phyloP scores from a whole-genome alignment of 495 filamentous ascomycete species.

The Saxophila tyrrhenica region DNA sequence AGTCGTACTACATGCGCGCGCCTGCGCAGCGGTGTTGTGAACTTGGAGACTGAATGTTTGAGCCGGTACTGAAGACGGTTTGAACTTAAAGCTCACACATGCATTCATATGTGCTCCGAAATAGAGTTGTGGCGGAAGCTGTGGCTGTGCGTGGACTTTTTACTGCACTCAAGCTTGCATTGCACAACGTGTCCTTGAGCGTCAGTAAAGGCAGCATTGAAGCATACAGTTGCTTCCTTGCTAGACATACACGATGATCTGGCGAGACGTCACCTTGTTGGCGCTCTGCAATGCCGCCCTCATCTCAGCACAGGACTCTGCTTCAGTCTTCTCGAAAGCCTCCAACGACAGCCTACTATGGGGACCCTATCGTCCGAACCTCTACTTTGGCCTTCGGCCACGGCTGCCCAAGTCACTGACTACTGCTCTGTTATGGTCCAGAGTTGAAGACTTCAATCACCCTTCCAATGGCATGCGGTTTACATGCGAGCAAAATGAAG shows the following conservation, averaged over 20 bases:
- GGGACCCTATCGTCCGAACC: constrained; percentile 89
- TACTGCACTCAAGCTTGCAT: neutral
- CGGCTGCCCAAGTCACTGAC: constrained; percentile 75
- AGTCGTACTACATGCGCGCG: no score
- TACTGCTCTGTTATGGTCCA: constrained; percentile 80
- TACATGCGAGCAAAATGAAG: constrained; percentile 91
- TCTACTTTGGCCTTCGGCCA: constrained; percentile 90
- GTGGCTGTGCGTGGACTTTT: neutral
- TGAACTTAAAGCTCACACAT: no score
- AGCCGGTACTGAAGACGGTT: no score
- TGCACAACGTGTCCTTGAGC: no score
- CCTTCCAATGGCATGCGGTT: constrained; percentile 77
- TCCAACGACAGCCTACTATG: constrained; percentile 51
- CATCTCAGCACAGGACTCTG: neutral
- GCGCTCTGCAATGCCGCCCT: neutral
- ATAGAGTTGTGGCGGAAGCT: neutral
- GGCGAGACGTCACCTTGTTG: neutral
- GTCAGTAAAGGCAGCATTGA: no score
- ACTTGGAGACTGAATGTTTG: no score
- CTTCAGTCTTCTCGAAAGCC: constrained; percentile 6
- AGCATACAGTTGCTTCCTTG: neutral
- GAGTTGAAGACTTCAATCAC: constrained; percentile 66
- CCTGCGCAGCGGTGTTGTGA: no score
- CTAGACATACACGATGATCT: constrained; percentile 1
- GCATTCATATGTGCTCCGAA: no score